Base-by-base conservation (phyloP, 768 basidiomycete species). In the Serendipita sp. region DNA sequence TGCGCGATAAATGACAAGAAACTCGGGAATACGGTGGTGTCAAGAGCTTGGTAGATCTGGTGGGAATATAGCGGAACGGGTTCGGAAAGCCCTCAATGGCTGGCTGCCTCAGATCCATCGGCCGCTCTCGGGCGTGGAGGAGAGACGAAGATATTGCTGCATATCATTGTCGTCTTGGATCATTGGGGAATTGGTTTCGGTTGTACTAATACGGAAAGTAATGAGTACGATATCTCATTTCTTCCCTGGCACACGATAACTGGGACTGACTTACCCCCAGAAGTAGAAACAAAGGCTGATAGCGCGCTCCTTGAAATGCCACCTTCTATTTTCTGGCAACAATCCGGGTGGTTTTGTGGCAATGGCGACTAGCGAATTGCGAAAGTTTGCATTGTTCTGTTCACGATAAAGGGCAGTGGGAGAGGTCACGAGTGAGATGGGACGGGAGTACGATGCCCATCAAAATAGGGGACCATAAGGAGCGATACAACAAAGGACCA, bases 261-360 rank as follows among this genome's bases (percentile, higher is more conserved):
- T 23, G 23, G 29, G 23, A 33, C n/a, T 11, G 16, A 33, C 55
- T 23, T 37, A 60, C 55, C 55, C 55, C 55, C 55, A 60, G 34
- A 60, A 60, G 27, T 60, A 60, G 55, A 60, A 60, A n/a, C 55
- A 60, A 60, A 60, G 55, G 10, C 27, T 60, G 27, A 60, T 60
- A n/a, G 55, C 55, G 31, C 55, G 55, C 55, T 60, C 55, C n/a
- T 60, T 60, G 55, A 60, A 60, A 33, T 60, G 55, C 55, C 55
- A 60, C 29, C 55, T 31, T 36, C 55, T 31, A 29, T 60, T 60
- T n/a, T 60, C 55, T 4, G 55, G 55, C 16, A 60, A 34, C 29
- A 60, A n/a, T 10, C 27, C 55, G 36, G 55, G 55, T 5, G 55
- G 29, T 36, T 60, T 60, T 3, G 55, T 60, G n/a, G 55, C 55